phyloP scores from a whole-genome alignment of 495 filamentous ascomycete species.

The Neurospora sp. region DNA sequence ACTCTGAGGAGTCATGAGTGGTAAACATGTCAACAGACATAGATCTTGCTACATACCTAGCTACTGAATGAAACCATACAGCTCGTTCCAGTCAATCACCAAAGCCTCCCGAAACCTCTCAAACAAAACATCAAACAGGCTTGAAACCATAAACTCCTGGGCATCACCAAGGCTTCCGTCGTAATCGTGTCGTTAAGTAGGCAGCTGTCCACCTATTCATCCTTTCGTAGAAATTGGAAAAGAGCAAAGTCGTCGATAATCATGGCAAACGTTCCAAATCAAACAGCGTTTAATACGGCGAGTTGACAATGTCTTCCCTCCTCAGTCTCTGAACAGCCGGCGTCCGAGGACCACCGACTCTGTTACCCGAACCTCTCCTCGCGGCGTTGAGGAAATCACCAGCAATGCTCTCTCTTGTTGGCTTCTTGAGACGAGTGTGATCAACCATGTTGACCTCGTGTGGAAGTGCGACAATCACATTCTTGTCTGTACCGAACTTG shows the following conservation, averaged over 20 bases:
- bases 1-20: not conserved
- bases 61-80: not conserved
- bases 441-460: slow-evolving; percentile 98
- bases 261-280: not conserved
- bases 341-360: slow-evolving; percentile 27
- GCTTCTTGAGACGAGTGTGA: slow-evolving; percentile 71
- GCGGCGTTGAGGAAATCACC: slow-evolving; percentile 41
- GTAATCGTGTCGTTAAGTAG: not conserved
- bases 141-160: not conserved
- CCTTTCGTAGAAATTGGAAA: not conserved
- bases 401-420: slow-evolving; percentile 83
- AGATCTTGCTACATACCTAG: not conserved
- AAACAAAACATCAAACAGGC: not conserved
- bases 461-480: slow-evolving; percentile 91
- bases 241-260: not conserved
- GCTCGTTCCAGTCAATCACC: not conserved
- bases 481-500: slow-evolving; percentile 92
- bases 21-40: not conserved
- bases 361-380: slow-evolving; percentile 34
- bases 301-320: slow-evolving; percentile 73
- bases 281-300: slow-evolving; percentile 52
- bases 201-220: not conserved
- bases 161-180: not conserved
- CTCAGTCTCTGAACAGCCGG: slow-evolving; percentile 47
- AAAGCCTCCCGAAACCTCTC: not conserved